Evolutionary conservation across 2,329 filamentous ascomycete genomes (phyloP), one percentile per base, ranked within the genome.

Genomic region (Parascedosporium putredinis): DNA sequence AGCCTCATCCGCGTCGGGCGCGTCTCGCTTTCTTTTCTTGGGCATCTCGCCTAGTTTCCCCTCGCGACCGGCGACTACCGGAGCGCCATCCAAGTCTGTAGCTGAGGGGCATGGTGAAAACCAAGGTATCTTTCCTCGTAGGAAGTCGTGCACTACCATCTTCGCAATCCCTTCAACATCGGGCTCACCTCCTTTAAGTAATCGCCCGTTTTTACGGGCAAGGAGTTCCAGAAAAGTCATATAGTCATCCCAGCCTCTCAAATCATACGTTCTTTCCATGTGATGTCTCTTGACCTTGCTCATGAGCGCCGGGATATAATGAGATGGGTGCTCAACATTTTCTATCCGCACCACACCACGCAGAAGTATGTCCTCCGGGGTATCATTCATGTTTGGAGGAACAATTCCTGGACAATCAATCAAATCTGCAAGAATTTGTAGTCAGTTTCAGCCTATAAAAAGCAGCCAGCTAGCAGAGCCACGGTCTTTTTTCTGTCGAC

Each of bases 331-430:
- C 57, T 96, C 86, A 1, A 98, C 91, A 61, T 95, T 96, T 66
- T 98, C 93, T 2, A 97, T 87, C 57, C 93, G 79, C 9, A 95
- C 89, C 6, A 95, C 90, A 56, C 93, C 93, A 55, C 91, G 81
- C 8, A 98, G 75, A 3, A 98, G 75, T 50, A 98, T 84, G 56
- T 96, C 90, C 59, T 90, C 81, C 24, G 90, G 86, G 0, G 84
- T 86, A 60, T 96, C 91, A 50, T 81, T 80, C 54, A 81, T 81
- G 55, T 86, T 93, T 0, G 93, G 91, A 3, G 93, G 93, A 1
- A 97, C 93, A 36, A 98, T 89, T 66, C 93, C 93, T 34, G 93
- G 93, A 60, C 91, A 97, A 60, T 98, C 93, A 58, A 98, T 97
- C 50, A 98, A 78, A 67, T 34, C 47, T 49, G 43, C 12, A 27